Base-by-base conservation (phyloP, 345 rosid species). In the Alliaria petiolata region DNA sequence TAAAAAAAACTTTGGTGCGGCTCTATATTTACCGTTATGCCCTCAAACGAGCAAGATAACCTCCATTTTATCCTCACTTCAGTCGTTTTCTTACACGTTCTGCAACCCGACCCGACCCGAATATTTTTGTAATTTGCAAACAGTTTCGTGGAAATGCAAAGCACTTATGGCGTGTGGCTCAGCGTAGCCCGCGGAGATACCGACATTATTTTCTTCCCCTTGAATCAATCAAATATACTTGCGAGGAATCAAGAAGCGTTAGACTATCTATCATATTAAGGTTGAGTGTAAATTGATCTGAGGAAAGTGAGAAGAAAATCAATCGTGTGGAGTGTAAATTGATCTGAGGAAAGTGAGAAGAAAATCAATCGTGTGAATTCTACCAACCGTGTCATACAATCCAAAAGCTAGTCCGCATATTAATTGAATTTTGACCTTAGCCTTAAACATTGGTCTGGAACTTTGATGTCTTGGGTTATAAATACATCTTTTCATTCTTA, bases 151-250 rank as follows among this genome's bases (percentile, higher is more conserved):
- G 39, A 20, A 70, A 70, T 12, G 46, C 31, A 1, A 54, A 72
- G 45, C 17, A 65, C 44, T 26, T 62, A 34, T 22, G 56, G 22
- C 51, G 25, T 57, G 77, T 65, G 66, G 77, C 65, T 73, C 52
- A 73, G 71, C 51, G 5, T 12, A 65, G 10, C 5, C 59, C 70
- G 30, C 16, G 56, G 56, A 72, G 19, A 25, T 17, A 36, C 49
- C 54, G 61, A 66, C 72, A 49, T 28, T 28, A n/a, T 17, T 46
- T 46, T 40, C n/a, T 26, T 20, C 11, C 13, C 7, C 44, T 17
- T 8, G 0, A 1, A 19, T 20, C 30, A 2, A 11, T 13, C 31
- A 31, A 42, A 40, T 5, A 40, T 22, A 20, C 51, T 26, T 61
- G 9, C 42, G 3, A 28, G 2, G 22, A 43, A 15, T 42, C 19